These are phyloP conservation scores for Vicia faba DNA, from an alignment of 306 rosid genomes.

Conservation along the genomic window DNA sequence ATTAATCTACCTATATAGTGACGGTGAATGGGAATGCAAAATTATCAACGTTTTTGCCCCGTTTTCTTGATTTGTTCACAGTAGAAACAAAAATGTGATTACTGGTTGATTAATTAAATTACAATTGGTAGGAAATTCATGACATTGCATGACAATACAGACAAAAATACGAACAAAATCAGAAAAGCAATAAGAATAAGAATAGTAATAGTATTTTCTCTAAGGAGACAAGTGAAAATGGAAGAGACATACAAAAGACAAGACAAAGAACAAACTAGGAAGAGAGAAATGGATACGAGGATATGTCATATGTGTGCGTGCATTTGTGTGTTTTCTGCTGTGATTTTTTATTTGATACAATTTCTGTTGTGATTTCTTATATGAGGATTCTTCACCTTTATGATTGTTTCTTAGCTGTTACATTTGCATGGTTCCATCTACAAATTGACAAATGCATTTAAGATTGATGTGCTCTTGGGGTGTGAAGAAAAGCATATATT, in stretches of 20 bases:
- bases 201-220: not conserved
- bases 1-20: too few relatives aligned
- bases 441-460: slow-evolving; percentile 39
- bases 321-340: not conserved
- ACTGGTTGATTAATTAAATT: not conserved
- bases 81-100: not conserved
- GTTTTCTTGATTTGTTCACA: not conserved
- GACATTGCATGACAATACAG: not conserved
- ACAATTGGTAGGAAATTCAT: not conserved
- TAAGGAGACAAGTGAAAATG: slow-evolving; percentile 2
- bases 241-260: not conserved
- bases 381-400: not conserved
- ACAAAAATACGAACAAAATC: not conserved
- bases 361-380: not conserved
- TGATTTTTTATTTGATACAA: not conserved
- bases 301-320: not conserved
- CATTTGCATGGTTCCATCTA: not conserved
- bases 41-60: too few relatives aligned
- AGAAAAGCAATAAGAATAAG: not conserved
- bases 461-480: slow-evolving; percentile 17
- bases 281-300: not conserved
- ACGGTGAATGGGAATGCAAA: too few relatives aligned
- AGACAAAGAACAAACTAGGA: not conserved
- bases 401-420: slow-evolving; percentile 1
- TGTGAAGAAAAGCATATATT: slow-evolving; percentile 28